A percentile compares a stretch with the other conserved stretches of the same genome.
These are phyloP conservation scores for Thyridium curvatum DNA, from an alignment of 2,329 filamentous ascomycete species.

Conservation along the genomic window DNA sequence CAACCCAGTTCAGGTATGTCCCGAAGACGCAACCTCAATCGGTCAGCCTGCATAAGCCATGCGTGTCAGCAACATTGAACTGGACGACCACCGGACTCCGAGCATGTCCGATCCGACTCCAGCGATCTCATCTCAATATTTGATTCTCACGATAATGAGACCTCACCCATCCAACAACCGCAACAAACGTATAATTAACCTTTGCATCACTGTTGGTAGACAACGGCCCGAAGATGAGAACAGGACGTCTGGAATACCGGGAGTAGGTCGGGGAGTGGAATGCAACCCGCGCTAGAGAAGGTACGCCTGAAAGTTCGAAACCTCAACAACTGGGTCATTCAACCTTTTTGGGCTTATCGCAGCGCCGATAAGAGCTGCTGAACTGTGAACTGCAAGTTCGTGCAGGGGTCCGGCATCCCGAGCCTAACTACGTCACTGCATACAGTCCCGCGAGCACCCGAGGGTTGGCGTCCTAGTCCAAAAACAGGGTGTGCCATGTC, in stretches of 20 bases:
- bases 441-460: not conserved
- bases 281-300: not conserved
- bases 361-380: not conserved
- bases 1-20: too few relatives aligned
- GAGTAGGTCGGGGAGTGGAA: not conserved
- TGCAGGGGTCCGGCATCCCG: not conserved
- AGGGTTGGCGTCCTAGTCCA: too few relatives aligned
- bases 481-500: too few relatives aligned
- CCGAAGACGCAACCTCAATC: too few relatives aligned
- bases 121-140: too few relatives aligned
- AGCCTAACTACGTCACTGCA: not conserved
- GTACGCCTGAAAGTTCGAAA: not conserved
- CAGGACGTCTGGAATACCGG: not conserved
- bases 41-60: too few relatives aligned
- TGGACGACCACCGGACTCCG: too few relatives aligned
- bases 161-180: not conserved
- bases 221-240: not conserved
- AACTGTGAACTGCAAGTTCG: too few relatives aligned
- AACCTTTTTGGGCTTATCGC: not conserved
- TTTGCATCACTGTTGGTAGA: not conserved
- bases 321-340: not conserved
- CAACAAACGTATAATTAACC: conserved; percentile 4
- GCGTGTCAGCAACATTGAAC: too few relatives aligned
- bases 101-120: too few relatives aligned
- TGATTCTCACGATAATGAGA: conserved; percentile 1